Percentiles rank a stretch among this genome's conserved stretches.
Conservation (phyloP, 1,139 yeast species). For the Suhomyces taliae region DNA sequence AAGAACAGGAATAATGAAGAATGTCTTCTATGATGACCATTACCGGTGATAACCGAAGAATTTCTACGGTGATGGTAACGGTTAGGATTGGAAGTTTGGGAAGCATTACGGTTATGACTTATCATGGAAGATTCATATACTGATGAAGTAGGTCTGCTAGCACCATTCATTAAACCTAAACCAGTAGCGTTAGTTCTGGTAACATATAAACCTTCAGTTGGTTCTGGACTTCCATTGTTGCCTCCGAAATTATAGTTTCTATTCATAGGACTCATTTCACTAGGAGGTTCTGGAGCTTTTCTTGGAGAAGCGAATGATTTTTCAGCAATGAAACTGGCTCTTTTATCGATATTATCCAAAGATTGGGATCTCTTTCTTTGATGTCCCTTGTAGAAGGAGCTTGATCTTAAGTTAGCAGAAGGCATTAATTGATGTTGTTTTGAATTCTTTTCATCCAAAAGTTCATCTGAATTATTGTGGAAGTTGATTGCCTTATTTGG, state of each 20-base stretch:
- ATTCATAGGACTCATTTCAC: slow-evolving; percentile 37
- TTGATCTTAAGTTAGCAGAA: slow-evolving; percentile 16
- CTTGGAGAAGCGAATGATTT: slow-evolving; percentile 55
- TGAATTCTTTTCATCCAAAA: slow-evolving; percentile 2
- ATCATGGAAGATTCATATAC: slow-evolving; percentile 39
- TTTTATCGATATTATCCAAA: slow-evolving; percentile 41
- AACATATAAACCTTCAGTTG: slow-evolving; percentile 19
- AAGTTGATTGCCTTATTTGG: slow-evolving; percentile 2
- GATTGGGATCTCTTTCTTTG: slow-evolving; percentile 53
- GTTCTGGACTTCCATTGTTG: slow-evolving; percentile 20
- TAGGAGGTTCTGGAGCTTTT: slow-evolving; percentile 62
- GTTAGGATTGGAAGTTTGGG: slow-evolving; percentile 18
- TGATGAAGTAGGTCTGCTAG: slow-evolving; percentile 45
- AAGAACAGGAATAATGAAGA: slow-evolving; percentile 49
- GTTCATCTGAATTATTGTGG: slow-evolving; percentile 10
- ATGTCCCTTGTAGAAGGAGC: slow-evolving; percentile 25
- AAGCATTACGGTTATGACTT: slow-evolving; percentile 29
- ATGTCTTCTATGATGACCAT: slow-evolving; percentile 33
- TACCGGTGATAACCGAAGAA: slow-evolving; percentile 28
- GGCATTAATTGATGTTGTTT: slow-evolving; percentile 16
- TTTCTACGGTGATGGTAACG: slow-evolving; percentile 35
- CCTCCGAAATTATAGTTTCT: slow-evolving; percentile 27
- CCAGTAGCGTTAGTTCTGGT: slow-evolving; percentile 29
- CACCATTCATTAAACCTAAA: slow-evolving; percentile 5
- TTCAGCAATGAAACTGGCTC: slow-evolving; percentile 15